Evolutionary conservation across 2,329 filamentous ascomycete species (phyloP).

Genomic region (Albifimbria verrucaria): DNA sequence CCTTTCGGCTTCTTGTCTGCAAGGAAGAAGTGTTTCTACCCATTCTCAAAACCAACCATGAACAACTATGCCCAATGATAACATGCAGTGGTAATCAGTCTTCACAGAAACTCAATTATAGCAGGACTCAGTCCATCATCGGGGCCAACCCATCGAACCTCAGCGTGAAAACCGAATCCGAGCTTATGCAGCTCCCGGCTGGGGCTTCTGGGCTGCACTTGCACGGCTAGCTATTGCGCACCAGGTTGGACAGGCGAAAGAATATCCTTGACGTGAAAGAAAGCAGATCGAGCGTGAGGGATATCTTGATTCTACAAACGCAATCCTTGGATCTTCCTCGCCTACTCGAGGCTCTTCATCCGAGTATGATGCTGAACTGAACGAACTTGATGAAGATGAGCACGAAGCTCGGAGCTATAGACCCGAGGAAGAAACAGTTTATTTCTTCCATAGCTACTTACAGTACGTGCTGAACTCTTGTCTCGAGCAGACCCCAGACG

Average conservation of each 20-base stretch:
- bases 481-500: neutral
- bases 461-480: slow-evolving; percentile 1
- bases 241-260: neutral
- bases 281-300: neutral
- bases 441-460: slow-evolving; percentile 2
- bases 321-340: neutral
- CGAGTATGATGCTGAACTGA: neutral
- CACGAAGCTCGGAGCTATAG: slow-evolving; percentile 1
- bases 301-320: neutral
- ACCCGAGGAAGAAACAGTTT: slow-evolving; percentile 5
- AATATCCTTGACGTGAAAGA: neutral
- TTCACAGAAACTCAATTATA: neutral
- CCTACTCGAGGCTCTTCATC: neutral
- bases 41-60: neutral
- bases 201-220: neutral
- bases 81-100: neutral
- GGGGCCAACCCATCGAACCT: neutral
- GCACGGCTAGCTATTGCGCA: neutral
- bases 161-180: neutral
- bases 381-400: slow-evolving; percentile 3
- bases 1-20: neutral
- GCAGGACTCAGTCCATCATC: neutral
- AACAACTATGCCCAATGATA: neutral
- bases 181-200: neutral
- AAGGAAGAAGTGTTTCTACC: neutral